phyloP scores from a whole-genome alignment of 139 green algal species.

The Desmodesmus armatus region DNA sequence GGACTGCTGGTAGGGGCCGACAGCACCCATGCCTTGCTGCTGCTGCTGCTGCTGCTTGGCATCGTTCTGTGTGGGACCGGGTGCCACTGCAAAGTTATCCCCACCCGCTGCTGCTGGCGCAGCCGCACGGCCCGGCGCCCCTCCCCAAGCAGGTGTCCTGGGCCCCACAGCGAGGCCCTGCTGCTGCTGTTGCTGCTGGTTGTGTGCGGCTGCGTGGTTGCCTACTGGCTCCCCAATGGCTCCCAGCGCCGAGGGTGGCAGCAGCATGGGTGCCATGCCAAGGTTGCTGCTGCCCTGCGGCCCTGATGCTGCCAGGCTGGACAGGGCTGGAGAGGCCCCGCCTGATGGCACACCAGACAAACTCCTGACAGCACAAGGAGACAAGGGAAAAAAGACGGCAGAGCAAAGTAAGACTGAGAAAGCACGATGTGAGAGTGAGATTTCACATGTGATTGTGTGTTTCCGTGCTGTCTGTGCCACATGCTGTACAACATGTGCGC shows the following conservation, averaged over 20 bases:
- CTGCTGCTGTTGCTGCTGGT: constrained; percentile 28
- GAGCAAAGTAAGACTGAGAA: too few relatives aligned
- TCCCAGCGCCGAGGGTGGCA: constrained; percentile 25
- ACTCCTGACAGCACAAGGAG: background rate
- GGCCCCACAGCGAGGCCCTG: background rate
- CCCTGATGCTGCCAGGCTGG: background rate
- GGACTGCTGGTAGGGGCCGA: background rate
- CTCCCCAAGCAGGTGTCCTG: background rate
- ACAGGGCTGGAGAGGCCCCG: constrained; percentile 22
- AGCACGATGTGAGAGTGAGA: too few relatives aligned
- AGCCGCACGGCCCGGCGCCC: background rate
- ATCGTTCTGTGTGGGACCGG: background rate
- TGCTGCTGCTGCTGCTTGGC: constrained; percentile 4
- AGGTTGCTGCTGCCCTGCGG: background rate
- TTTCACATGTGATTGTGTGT: too few relatives aligned
- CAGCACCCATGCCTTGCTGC: background rate
- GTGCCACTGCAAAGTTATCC: background rate
- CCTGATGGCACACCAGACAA: constrained; percentile 19
- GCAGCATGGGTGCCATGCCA: constrained; percentile 36
- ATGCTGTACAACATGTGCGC: too few relatives aligned
- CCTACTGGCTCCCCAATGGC: background rate
- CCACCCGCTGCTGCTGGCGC: background rate
- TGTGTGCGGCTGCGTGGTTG: background rate
- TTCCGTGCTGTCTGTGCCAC: too few relatives aligned
- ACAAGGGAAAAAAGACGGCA: too few relatives aligned